Percentiles rank a stretch among this genome's conserved stretches.
phyloP scores from a whole-genome alignment of 169 alveolate genomes.

The Plasmodium vinckei region DNA sequence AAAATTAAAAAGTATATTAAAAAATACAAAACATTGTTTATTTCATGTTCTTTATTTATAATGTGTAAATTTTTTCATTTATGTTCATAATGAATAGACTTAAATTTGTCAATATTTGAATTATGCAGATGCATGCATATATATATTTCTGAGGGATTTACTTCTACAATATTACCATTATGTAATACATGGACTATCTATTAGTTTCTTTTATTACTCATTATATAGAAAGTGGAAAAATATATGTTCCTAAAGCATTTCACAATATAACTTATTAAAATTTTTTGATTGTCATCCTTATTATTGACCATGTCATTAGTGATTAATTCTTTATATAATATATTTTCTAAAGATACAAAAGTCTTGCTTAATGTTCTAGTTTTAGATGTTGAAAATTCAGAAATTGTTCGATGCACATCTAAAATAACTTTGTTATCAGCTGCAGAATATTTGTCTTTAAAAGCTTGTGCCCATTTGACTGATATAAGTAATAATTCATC shows the following conservation, averaged over 20 bases:
- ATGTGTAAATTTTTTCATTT: no score
- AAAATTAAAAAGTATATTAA: no score
- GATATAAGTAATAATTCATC: constrained; percentile 10
- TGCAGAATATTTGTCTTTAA: constrained; percentile 12
- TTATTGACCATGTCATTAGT: not conserved
- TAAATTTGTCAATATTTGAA: no score
- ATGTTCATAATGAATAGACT: no score
- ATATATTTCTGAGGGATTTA: no score
- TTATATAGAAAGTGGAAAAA: not conserved
- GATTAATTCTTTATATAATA: constrained; percentile 19
- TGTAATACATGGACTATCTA: no score
- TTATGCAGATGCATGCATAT: no score
- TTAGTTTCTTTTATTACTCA: no score
- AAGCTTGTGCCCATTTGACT: constrained; percentile 45
- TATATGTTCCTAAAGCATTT: constrained; percentile 26
- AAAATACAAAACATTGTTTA: no score
- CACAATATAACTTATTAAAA: constrained; percentile 1
- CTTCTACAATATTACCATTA: no score
- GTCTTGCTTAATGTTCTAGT: not conserved
- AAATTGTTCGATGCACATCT: not conserved
- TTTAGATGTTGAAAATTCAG: constrained; percentile 14
- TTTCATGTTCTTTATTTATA: no score
- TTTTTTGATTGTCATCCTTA: constrained; percentile 10
- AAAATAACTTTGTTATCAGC: not conserved
- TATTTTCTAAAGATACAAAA: constrained; percentile 23